Evolutionary conservation across 2,329 filamentous ascomycete genomes (phyloP), one percentile per base, ranked within the genome.

Genomic region (Alternaria infectoria): DNA sequence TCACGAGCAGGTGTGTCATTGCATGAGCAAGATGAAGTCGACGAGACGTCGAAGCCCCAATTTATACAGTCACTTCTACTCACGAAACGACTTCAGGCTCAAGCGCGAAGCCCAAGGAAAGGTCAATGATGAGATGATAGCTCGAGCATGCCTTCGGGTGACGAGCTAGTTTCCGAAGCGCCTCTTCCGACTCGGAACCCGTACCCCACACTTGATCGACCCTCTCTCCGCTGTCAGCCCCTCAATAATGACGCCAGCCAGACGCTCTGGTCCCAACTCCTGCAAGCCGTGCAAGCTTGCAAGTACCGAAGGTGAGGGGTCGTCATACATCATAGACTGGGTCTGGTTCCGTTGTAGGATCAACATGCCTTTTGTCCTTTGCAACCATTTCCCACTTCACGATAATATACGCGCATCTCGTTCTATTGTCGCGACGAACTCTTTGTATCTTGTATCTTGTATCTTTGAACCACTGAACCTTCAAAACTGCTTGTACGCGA

Each of bases 201-300:
- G 1, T 59, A 55, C 57, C 57, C 57, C 57, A 55, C 57, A 55
- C 28, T 49, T 40, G 57, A 59, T 55, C 40, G 47, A 44, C 57
- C 6, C 9, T 6, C 10, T 0, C 49, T 58, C 49, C 30, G 36
- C 57, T 54, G 57, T 7, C 43, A 47, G 36, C 57, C 57, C 57
- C 57, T 59, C 57, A 59, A 46, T 54, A 40, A 59, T 59, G 57
- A 59, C 36, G 36, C 36, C 36, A 40, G 36, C 36, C 36, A 40
- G 36, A 17, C 57, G 57, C 43, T 45, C 45, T 45, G 10, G 28
- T 55, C n/a, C 43, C 50, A 45, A 32, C 19, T 46, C 28, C 11
- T 19, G 25, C 36, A 45, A 32, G 30, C 30, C 19, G 3, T 19
- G 25, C 36, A 46, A 40, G 32, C 32, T 40, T 40, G 32, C 32